A percentile compares a stretch with the other conserved stretches of the same genome.
Conservation (phyloP, 208 protist species). For the Histomonas meleagridis region DNA sequence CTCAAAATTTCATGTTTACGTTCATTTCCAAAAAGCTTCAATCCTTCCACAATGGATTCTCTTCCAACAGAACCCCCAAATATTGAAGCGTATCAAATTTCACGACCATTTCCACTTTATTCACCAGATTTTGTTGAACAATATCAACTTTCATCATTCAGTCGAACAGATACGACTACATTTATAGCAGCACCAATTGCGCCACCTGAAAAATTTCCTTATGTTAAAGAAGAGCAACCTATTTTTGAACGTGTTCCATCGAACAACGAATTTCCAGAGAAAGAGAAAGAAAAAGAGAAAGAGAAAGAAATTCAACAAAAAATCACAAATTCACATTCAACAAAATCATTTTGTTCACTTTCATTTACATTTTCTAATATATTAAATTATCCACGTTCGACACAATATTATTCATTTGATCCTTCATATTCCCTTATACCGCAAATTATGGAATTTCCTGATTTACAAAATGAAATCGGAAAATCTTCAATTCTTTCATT, state of each 20-base stretch:
- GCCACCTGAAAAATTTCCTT: neutral
- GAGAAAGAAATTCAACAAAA: neutral
- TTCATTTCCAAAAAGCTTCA: neutral
- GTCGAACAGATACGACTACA: neutral
- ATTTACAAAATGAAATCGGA: neutral
- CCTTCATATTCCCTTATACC: neutral
- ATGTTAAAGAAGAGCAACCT: neutral
- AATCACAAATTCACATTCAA: neutral
- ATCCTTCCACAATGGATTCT: neutral
- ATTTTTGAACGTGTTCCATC: neutral
- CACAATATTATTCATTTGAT: neutral
- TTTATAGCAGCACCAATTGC: neutral
- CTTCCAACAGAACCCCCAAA: neutral
- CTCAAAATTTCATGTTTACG: neutral
- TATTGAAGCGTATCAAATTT: neutral
- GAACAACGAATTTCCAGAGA: neutral
- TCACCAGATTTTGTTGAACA: neutral
- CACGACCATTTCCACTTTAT: neutral
- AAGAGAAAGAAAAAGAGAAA: neutral
- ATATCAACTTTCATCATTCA: neutral
- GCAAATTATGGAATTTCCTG: neutral
- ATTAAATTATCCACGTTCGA: neutral
- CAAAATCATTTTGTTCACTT: neutral
- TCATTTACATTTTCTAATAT: neutral
- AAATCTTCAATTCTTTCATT: neutral